A percentile compares a stretch with the other conserved stretches of the same genome.
phyloP scores from a whole-genome alignment of 2,329 filamentous ascomycete species.

The Lasiodiplodia hormozganensis region DNA sequence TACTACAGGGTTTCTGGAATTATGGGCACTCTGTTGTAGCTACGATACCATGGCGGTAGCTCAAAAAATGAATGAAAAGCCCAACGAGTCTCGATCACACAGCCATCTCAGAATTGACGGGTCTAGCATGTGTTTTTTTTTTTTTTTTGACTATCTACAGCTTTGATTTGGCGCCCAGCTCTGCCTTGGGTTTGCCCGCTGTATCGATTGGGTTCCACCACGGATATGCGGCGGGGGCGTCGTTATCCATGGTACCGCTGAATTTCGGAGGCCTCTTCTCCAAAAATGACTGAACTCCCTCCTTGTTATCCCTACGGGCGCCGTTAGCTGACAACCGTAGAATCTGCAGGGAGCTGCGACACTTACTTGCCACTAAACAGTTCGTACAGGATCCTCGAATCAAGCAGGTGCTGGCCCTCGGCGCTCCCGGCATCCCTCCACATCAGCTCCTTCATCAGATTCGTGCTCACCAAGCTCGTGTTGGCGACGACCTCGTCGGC shows the following conservation, averaged over 20 bases:
- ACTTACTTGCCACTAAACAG: constrained; percentile 59
- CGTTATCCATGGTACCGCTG: constrained; percentile 64
- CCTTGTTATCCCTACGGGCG: constrained; percentile 64
- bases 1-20: constrained; percentile 45
- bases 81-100: constrained; percentile 34
- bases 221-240: constrained; percentile 67
- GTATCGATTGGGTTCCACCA: constrained; percentile 70
- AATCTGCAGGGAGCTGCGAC: not conserved
- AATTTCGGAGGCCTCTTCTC: constrained; percentile 72
- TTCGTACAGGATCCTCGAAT: constrained; percentile 69
- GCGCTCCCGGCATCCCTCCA: constrained; percentile 65
- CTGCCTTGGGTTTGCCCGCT: constrained; percentile 47
- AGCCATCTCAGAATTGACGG: not conserved
- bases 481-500: constrained; percentile 72
- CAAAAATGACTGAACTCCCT: constrained; percentile 73
- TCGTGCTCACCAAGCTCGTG: constrained; percentile 68
- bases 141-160: constrained; percentile 6
- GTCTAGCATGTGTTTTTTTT: not conserved
- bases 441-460: constrained; percentile 76
- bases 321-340: constrained; percentile 27
- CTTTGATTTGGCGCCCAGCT: constrained; percentile 22
- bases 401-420: constrained; percentile 74
- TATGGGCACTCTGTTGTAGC: constrained; percentile 47
- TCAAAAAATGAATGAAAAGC: constrained; percentile 53
- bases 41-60: constrained; percentile 37